Evolutionary conservation across 441 rosid genomes (phyloP), one percentile per base, ranked within the genome.

Genomic region (Eutrema salsugineum): DNA sequence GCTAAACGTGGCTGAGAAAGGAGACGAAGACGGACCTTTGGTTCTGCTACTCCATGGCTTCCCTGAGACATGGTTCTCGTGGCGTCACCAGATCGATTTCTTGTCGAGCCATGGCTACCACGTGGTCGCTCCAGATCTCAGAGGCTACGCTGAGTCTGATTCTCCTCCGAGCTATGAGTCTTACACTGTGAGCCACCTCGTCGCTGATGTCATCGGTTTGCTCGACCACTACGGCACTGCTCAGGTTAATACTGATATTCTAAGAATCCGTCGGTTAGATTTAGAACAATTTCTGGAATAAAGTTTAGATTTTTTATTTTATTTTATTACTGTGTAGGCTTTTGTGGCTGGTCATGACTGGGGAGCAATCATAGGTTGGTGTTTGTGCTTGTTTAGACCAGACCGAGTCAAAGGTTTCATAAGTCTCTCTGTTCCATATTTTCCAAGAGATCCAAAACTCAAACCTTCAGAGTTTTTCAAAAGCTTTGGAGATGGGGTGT

Each of bases 331-430:
- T 54, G n/a, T 65, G 19, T 66, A 89, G 93, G 91, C 90, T 54
- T 86, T 84, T 80, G 86, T 88, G 20, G 89, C 76, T 43, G 97
- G 91, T 27, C 90, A 86, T 78, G 97, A 91, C 61, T 86, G 90
- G 91, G 97, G 95, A 75, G 86, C 91, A 32, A 20, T 62, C 30
- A 60, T 69, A 40, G 93, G 78, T 63, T 91, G 92, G 95, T 66
- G 50, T 63, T 76, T 89, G 38, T 76, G 88, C 66, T 67, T 84
- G 43, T 80, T 73, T 62, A 83, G 89, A 78, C 91, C 95, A 63
- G 95, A 86, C 50, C 71, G 89, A 71, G 79, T 89, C 59, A 87
- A 82, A 78, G 97, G 86, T 24, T 76, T 86, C 56, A 74, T 86
- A 48, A 65, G 80, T 35, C 71, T 88, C 8, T 82, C 84, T 66